A percentile compares a stretch with the other conserved stretches of the same genome.
These are phyloP conservation scores for Stylonectria norvegica DNA, from an alignment of 2,329 filamentous ascomycete genomes.

Conservation along the genomic window DNA sequence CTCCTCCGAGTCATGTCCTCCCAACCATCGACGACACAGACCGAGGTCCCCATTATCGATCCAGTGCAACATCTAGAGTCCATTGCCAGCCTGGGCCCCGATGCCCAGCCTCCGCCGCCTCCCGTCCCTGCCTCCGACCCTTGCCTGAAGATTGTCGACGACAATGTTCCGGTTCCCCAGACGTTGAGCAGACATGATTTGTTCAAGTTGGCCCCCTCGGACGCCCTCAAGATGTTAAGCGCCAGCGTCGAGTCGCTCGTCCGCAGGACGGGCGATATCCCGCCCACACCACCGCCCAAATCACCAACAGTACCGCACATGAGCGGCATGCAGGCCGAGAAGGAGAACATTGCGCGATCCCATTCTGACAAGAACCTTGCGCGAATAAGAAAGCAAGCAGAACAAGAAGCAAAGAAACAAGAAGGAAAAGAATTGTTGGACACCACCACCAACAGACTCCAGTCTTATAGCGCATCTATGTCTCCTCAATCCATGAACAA, in stretches of 20 bases:
- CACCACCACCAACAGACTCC: background rate
- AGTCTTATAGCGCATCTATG: background rate
- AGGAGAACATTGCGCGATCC: slow-evolving; percentile 56
- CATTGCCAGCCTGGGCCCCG: slow-evolving; percentile 16
- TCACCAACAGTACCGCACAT: slow-evolving; percentile 63
- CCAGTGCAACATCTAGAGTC: slow-evolving; percentile 13
- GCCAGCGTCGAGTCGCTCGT: slow-evolving; percentile 68
- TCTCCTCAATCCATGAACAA: too few relatives aligned
- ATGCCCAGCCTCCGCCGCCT: slow-evolving; percentile 35
- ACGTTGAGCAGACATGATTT: slow-evolving; percentile 57
- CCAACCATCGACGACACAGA: slow-evolving; percentile 14
- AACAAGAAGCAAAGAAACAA: slow-evolving; percentile 27
- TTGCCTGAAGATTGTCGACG: slow-evolving; percentile 27
- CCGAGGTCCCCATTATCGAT: slow-evolving; percentile 20
- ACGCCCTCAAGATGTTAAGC: slow-evolving; percentile 77
- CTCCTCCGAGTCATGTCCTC: slow-evolving; percentile 23
- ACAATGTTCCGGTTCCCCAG: slow-evolving; percentile 20
- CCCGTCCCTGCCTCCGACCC: slow-evolving; percentile 41
- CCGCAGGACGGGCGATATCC: slow-evolving; percentile 71
- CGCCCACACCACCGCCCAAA: slow-evolving; percentile 70
- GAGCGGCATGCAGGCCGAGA: slow-evolving; percentile 60
- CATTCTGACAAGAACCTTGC: slow-evolving; percentile 54
- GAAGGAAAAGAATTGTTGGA: slow-evolving; percentile 14
- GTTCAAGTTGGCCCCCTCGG: slow-evolving; percentile 66
- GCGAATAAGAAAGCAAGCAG: slow-evolving; percentile 41